These are phyloP conservation scores for Aschersonia sp. DNA, from an alignment of 2,329 filamentous ascomycete genomes.

Conservation along the genomic window DNA sequence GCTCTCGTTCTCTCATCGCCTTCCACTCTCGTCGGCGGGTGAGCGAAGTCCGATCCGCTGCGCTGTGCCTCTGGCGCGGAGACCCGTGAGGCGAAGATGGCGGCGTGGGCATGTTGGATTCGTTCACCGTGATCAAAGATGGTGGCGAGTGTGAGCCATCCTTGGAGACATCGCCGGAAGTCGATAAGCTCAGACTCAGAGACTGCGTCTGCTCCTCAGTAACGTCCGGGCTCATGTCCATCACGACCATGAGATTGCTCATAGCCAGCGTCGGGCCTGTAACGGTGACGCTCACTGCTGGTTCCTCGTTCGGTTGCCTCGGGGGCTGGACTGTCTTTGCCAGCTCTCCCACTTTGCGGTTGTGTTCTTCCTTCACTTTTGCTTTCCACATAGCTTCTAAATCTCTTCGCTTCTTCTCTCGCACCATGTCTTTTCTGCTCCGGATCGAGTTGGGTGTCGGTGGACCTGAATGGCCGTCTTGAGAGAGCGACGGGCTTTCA, in stretches of 20 bases:
- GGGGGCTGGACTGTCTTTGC: neutral
- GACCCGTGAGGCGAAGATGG: conserved; percentile 15
- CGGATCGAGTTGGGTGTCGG: conserved; percentile 10
- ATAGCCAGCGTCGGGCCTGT: conserved; percentile 9
- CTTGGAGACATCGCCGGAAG: neutral
- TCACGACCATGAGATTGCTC: conserved; percentile 24
- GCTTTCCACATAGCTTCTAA: conserved; percentile 18
- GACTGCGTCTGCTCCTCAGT: conserved; percentile 2
- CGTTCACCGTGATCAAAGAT: neutral
- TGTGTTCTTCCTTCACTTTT: conserved; percentile 6
- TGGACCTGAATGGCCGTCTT: conserved; percentile 5
- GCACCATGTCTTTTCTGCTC: conserved; percentile 22
- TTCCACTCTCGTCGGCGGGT: conserved; percentile 20
- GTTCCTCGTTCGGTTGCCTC: too few relatives aligned
- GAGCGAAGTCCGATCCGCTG: conserved; percentile 15
- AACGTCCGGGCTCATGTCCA: conserved; percentile 18
- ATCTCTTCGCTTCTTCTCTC: conserved; percentile 24
- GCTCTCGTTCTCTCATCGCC: conserved; percentile 13
- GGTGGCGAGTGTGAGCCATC: neutral
- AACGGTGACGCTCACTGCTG: neutral
- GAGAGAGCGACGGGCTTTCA: conserved; percentile 1
- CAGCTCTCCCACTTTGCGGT: neutral
- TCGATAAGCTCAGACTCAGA: neutral
- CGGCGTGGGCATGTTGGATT: conserved; percentile 13
- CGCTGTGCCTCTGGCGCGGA: conserved; percentile 9